These are phyloP conservation scores for Septoria linicola DNA, from an alignment of 2,329 filamentous ascomycete species.

Conservation along the genomic window DNA sequence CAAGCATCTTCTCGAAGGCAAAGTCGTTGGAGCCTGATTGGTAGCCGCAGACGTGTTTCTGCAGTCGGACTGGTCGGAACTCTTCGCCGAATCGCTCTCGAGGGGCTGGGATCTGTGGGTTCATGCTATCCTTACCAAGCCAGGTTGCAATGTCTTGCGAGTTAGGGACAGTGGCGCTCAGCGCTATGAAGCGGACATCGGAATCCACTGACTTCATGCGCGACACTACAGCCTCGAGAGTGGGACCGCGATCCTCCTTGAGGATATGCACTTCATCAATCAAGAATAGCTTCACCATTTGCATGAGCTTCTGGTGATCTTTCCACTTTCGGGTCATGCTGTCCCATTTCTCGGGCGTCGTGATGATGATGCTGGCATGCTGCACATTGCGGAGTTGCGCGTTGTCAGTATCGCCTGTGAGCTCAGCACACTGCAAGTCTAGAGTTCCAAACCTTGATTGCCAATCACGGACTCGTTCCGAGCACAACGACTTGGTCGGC, in stretches of 20 bases:
- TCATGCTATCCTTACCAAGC: conserved; percentile 66
- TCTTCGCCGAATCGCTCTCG: conserved; percentile 74
- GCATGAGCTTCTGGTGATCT: conserved; percentile 72
- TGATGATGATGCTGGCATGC: conserved; percentile 76
- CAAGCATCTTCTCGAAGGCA: conserved; percentile 69
- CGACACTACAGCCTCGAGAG: conserved; percentile 78
- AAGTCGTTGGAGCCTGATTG: conserved; percentile 67
- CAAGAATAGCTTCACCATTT: conserved; percentile 73
- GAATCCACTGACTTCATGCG: conserved; percentile 80
- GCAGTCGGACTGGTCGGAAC: conserved; percentile 73
- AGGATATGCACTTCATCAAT: conserved; percentile 88
- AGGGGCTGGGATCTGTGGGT: conserved; percentile 62
- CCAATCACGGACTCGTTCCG: conserved; percentile 76
- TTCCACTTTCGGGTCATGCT: conserved; percentile 85
- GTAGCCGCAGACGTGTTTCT: conserved; percentile 75
- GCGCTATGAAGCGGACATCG: conserved; percentile 73
- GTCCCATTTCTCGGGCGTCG: conserved; percentile 90
- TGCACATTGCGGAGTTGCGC: conserved; percentile 67
- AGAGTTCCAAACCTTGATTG: conserved; percentile 68
- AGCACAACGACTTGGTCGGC: conserved; percentile 78
- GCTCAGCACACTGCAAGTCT: conserved; percentile 68
- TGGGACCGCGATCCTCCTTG: conserved; percentile 75
- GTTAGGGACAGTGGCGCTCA: conserved; percentile 83
- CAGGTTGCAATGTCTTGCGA: conserved; percentile 75
- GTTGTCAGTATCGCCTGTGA: conserved; percentile 77